These are phyloP conservation scores for Xylariales sp. DNA, from an alignment of 2,329 filamentous ascomycete genomes.

Conservation along the genomic window DNA sequence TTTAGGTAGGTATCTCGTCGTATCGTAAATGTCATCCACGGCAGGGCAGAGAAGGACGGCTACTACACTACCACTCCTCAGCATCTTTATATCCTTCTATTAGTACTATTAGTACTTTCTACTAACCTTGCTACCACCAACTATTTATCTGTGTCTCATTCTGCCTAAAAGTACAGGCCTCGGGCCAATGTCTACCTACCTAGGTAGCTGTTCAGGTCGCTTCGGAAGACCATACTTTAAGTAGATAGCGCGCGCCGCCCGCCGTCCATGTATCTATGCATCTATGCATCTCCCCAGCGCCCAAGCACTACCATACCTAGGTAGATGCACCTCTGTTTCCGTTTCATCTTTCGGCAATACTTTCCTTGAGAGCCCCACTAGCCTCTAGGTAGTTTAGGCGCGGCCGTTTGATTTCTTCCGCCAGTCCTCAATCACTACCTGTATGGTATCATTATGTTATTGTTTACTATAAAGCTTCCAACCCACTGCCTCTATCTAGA, in stretches of 20 bases:
- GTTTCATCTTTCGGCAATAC: slow-evolving; percentile 43
- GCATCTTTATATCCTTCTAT: too few relatives aligned
- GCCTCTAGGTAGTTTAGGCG: neutral
- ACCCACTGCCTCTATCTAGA: slow-evolving; percentile 3
- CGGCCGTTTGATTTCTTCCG: slow-evolving; percentile 37
- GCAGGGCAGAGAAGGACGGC: too few relatives aligned
- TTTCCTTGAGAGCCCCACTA: slow-evolving; percentile 40
- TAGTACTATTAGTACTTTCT: too few relatives aligned
- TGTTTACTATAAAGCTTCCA: slow-evolving; percentile 33
- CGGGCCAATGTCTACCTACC: neutral
- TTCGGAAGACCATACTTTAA: neutral
- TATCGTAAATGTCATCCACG: too few relatives aligned
- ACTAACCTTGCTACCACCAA: too few relatives aligned
- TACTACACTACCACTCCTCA: too few relatives aligned
- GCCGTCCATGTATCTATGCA: slow-evolving; percentile 15
- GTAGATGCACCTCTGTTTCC: slow-evolving; percentile 30
- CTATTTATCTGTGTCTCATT: neutral
- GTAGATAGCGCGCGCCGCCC: slow-evolving; percentile 26
- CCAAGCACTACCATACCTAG: slow-evolving; percentile 5
- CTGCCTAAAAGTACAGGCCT: slow-evolving; percentile 2
- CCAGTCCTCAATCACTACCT: slow-evolving; percentile 30
- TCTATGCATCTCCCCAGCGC: neutral
- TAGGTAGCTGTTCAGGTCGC: neutral
- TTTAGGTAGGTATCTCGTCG: too few relatives aligned
- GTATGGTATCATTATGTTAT: slow-evolving; percentile 32